These are phyloP conservation scores for Pelagophyceae sp. DNA, from an alignment of 352 stramenopile species.

Conservation along the genomic window DNA sequence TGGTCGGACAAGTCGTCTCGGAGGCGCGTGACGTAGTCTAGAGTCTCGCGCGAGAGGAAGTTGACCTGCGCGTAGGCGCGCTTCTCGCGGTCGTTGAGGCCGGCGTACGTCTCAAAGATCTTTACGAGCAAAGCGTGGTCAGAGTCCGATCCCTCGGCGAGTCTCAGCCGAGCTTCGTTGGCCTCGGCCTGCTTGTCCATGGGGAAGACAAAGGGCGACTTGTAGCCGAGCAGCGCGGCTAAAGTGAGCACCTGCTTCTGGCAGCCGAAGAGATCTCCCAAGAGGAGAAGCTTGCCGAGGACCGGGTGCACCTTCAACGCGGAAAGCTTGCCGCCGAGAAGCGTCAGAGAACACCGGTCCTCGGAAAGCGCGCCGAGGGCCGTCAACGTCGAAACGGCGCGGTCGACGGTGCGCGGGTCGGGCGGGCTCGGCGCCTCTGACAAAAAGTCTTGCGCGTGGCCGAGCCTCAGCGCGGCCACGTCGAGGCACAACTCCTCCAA, in stretches of 20 bases:
- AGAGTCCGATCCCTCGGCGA: not conserved
- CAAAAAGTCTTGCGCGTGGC: too few species aligned
- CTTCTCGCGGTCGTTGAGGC: not conserved
- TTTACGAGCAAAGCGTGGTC: not conserved
- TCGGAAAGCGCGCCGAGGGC: conserved; percentile 65
- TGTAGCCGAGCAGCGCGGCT: too few species aligned
- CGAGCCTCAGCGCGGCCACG: conserved; percentile 49
- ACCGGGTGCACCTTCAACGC: too few species aligned
- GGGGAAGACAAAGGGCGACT: not conserved
- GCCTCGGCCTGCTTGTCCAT: not conserved
- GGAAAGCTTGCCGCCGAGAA: too few species aligned
- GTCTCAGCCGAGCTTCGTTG: not conserved
- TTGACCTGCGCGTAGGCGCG: not conserved
- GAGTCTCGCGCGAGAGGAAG: not conserved
- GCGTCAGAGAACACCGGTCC: not conserved
- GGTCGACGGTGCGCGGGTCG: not conserved
- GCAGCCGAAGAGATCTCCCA: too few species aligned
- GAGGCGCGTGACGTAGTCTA: not conserved
- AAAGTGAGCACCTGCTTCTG: too few species aligned
- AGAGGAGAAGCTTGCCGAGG: too few species aligned
- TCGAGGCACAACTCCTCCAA: conserved; percentile 67
- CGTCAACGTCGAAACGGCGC: conserved; percentile 39
- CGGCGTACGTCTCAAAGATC: not conserved
- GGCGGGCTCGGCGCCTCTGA: conserved; percentile 3
- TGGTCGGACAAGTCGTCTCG: not conserved